A percentile compares a stretch with the other conserved stretches of the same genome.
These are phyloP conservation scores for Bauhinia variegata DNA, from an alignment of 306 rosid species.

Conservation along the genomic window DNA sequence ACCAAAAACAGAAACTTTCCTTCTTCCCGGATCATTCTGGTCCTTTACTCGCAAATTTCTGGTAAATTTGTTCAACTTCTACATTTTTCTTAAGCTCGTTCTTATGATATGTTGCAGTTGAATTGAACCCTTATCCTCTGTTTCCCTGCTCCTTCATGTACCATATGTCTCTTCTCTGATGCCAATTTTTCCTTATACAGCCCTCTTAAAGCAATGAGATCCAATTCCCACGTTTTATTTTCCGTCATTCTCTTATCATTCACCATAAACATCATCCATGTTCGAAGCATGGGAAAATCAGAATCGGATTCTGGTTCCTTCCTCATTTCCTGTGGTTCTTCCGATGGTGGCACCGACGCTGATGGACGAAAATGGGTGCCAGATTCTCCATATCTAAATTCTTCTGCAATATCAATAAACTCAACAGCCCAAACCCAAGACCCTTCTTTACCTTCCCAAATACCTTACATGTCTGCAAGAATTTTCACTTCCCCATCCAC, in stretches of 20 bases:
- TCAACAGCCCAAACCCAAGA: conserved; percentile 43
- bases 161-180: neutral
- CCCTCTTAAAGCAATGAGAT: conserved; percentile 36
- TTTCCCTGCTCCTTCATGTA: neutral
- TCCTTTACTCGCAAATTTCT: neutral
- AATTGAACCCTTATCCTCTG: too few relatives aligned
- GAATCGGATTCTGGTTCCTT: conserved; percentile 28
- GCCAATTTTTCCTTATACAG: too few relatives aligned
- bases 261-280: neutral
- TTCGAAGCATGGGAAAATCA: neutral
- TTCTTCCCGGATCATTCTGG: conserved; percentile 1
- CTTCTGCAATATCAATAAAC: conserved; percentile 17
- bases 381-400: conserved; percentile 36
- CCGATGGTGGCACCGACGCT: conserved; percentile 38
- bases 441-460: conserved; percentile 54
- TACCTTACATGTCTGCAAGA: conserved; percentile 56
- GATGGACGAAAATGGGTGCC: conserved; percentile 48
- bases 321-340: conserved; percentile 52
- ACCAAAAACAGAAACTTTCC: neutral
- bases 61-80: neutral
- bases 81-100: neutral
- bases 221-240: conserved; percentile 21
- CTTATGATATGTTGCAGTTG: too few relatives aligned
- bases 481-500: conserved; percentile 41
- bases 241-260: conserved; percentile 25